Evolutionary conservation across 2,329 filamentous ascomycete genomes (phyloP).

Genomic region (Cadophora luteo-olivacea): DNA sequence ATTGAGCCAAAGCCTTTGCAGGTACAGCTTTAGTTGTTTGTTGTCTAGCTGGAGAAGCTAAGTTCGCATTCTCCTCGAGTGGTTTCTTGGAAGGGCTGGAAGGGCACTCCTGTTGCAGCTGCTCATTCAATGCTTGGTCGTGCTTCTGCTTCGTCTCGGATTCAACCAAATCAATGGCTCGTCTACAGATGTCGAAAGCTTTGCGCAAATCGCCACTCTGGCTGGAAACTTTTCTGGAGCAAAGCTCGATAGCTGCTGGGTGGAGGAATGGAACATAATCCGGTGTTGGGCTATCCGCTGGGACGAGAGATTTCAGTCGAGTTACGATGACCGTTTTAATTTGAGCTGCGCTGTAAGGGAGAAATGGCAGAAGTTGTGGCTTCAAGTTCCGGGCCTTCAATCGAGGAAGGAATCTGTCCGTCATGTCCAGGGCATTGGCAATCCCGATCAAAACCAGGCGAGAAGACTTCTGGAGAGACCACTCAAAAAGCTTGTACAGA

Average conservation of each 20-base stretch:
- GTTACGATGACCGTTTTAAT: slow-evolving; percentile 87
- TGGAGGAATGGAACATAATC: slow-evolving; percentile 87
- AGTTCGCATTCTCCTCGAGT: slow-evolving; percentile 81
- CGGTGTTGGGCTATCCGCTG: slow-evolving; percentile 57
- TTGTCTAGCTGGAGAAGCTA: slow-evolving; percentile 59
- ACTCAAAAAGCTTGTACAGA: slow-evolving; percentile 94
- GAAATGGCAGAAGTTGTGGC: slow-evolving; percentile 86
- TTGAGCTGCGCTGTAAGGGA: slow-evolving; percentile 88
- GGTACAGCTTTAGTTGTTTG: slow-evolving; percentile 46
- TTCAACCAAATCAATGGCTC: slow-evolving; percentile 89
- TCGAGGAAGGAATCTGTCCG: slow-evolving; percentile 91
- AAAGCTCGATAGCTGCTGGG: slow-evolving; percentile 90
- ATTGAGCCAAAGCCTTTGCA: slow-evolving; percentile 53
- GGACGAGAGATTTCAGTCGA: slow-evolving; percentile 78
- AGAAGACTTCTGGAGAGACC: slow-evolving; percentile 85
- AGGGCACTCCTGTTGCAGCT: slow-evolving; percentile 64
- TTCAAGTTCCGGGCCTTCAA: slow-evolving; percentile 93
- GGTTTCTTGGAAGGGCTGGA: slow-evolving; percentile 79
- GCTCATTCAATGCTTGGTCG: slow-evolving; percentile 65
- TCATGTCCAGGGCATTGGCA: slow-evolving; percentile 94
- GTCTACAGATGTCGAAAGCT: slow-evolving; percentile 91
- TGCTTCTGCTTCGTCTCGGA: slow-evolving; percentile 79
- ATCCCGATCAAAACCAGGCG: slow-evolving; percentile 87
- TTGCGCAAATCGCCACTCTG: slow-evolving; percentile 95
- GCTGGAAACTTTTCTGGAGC: slow-evolving; percentile 90